These are phyloP conservation scores for Kluyveromyces wickerhamii DNA, from an alignment of 805 yeast genomes.

Conservation along the genomic window DNA sequence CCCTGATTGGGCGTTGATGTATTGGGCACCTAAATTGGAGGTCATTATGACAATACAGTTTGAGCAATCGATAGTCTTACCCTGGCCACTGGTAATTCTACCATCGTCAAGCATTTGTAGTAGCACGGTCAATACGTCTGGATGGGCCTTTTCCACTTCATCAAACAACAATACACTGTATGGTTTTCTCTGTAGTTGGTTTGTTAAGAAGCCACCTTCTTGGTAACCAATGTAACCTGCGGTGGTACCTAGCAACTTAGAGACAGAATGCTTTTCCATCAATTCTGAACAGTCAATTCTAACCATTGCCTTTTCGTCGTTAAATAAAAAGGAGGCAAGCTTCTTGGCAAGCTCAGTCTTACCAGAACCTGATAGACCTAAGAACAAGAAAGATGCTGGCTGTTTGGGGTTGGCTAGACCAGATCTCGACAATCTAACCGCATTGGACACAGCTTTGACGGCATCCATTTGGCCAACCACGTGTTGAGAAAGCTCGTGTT, in stretches of 20 bases:
- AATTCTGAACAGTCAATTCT: slow-evolving; percentile 97
- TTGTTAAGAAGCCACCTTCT: slow-evolving; percentile 95
- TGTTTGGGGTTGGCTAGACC: slow-evolving; percentile 95
- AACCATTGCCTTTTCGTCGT: slow-evolving; percentile 94
- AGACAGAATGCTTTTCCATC: slow-evolving; percentile 90
- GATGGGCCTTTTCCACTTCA: slow-evolving; percentile 98
- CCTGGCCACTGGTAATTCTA: slow-evolving; percentile 88
- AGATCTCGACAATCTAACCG: slow-evolving; percentile 85
- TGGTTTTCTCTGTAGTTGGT: slow-evolving; percentile 83
- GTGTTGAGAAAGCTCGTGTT: slow-evolving; percentile 64
- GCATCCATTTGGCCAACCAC: slow-evolving; percentile 97
- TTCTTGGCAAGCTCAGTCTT: slow-evolving; percentile 97
- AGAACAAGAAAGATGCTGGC: slow-evolving; percentile 90
- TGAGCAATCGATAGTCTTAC: slow-evolving; percentile 88
- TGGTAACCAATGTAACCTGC: slow-evolving; percentile 97
- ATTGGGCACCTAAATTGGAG: slow-evolving; percentile 93
- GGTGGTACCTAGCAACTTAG: slow-evolving; percentile 92
- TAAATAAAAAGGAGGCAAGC: slow-evolving; percentile 89
- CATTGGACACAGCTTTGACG: slow-evolving; percentile 91
- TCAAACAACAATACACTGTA: slow-evolving; percentile 95
- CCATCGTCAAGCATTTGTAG: slow-evolving; percentile 95
- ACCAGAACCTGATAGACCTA: slow-evolving; percentile 96
- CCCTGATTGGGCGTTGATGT: slow-evolving; percentile 57
- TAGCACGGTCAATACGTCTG: slow-evolving; percentile 88
- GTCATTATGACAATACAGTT: slow-evolving; percentile 94